Base-by-base conservation (phyloP, 305 asterid genomes). In the Solanum hybrid region DNA sequence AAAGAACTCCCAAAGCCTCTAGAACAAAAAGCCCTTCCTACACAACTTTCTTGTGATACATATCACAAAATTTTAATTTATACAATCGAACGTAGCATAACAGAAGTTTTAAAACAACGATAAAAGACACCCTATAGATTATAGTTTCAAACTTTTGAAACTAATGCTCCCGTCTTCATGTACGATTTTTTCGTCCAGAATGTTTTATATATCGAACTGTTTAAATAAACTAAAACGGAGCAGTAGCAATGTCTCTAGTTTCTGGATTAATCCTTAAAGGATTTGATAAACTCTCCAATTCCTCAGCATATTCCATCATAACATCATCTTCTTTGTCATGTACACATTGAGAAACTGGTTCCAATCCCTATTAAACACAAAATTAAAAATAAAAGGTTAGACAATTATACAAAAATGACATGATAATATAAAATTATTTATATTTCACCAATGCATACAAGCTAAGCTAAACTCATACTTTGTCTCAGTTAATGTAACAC, bases 341-440 rank as follows among this genome's bases (percentile, higher is more conserved):
- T 17, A 33, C 90, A 61, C 92, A 87, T 7, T 41, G 33, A 36
- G 51, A 86, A 12, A 92, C 92, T 9, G 93, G 91, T 27, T 90
- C 83, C 10, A 92, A 84, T n/a, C 93, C 92, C 92, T 92, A 29
- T 51, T n/a, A 2, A 34, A 65, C 29, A 22, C 36, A 86, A 31
- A 22, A 36, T 68, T 10, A 73, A 87, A 8, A 76, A 31, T 76
- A 14, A 31, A 31, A 73, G 1, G 2, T 72, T 5, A 26, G 0
- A 12, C 10, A 12, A 27, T 27, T 27, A 73, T 1, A 73, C 4
- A 27, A 73, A 73, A 73, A 73, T 10, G 31, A 24, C 1, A 3
- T 11, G 1, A 70, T 70, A n/a, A 70, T 24, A 70, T 5, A 70
- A 70, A 68, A 4, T 22, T 68, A 68, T 10, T 68, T n/a, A 68